phyloP scores from a whole-genome alignment of 2,329 filamentous ascomycete genomes.

The Albifimbria verrucaria region DNA sequence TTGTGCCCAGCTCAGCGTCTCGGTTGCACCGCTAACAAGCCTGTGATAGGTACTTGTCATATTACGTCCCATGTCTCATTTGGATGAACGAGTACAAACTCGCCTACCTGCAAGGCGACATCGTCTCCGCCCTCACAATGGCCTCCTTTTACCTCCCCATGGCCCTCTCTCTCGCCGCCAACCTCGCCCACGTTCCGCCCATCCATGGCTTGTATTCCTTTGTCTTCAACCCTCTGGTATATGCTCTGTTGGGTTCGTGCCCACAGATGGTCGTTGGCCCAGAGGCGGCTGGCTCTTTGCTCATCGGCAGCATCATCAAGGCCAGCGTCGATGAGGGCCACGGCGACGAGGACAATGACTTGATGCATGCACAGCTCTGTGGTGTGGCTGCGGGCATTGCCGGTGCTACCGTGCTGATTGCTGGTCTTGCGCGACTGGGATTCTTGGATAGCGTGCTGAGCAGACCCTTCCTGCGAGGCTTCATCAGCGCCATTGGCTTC shows the following conservation, averaged over 20 bases:
- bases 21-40: not conserved
- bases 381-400: slow-evolving; percentile 86
- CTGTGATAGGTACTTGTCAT: slow-evolving; percentile 71
- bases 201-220: slow-evolving; percentile 95
- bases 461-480: slow-evolving; percentile 85
- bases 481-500: slow-evolving; percentile 95
- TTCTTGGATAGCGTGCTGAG: slow-evolving; percentile 95
- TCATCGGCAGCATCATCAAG: slow-evolving; percentile 84
- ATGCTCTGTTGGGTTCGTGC: slow-evolving; percentile 86
- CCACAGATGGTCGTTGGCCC: slow-evolving; percentile 93
- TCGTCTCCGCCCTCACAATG: slow-evolving; percentile 88
- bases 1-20: slow-evolving; percentile 6
- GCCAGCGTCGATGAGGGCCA: slow-evolving; percentile 68
- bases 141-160: slow-evolving; percentile 99
- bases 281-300: slow-evolving; percentile 86
- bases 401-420: slow-evolving; percentile 82
- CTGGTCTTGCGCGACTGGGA: slow-evolving; percentile 79
- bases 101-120: slow-evolving; percentile 79
- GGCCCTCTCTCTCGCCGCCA: slow-evolving; percentile 88
- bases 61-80: slow-evolving; percentile 87
- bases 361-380: slow-evolving; percentile 75
- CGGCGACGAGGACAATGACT: slow-evolving; percentile 60
- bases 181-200: slow-evolving; percentile 87
- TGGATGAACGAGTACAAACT: slow-evolving; percentile 88
- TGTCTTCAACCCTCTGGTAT: slow-evolving; percentile 87